These are phyloP conservation scores for Apiospora phragmitis DNA, from an alignment of 2,329 filamentous ascomycete species.

Conservation along the genomic window DNA sequence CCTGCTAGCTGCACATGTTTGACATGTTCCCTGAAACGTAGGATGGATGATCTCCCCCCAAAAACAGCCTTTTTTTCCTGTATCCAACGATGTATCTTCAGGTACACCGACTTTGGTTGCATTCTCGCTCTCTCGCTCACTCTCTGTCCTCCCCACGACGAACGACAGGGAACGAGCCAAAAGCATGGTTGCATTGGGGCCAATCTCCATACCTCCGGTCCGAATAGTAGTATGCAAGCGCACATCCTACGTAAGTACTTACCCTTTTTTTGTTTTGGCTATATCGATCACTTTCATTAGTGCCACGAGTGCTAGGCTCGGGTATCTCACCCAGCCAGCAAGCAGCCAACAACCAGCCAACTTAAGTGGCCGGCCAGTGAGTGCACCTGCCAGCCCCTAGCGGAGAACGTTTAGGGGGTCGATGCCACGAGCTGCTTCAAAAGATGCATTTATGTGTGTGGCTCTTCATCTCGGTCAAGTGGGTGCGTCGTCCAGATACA, in stretches of 20 bases:
- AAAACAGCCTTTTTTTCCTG: background rate
- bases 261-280: background rate
- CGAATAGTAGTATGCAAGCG: background rate
- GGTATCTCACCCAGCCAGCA: background rate
- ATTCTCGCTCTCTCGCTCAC: background rate
- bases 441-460: background rate
- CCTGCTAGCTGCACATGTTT: background rate
- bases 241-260: background rate
- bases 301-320: background rate
- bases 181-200: background rate
- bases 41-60: background rate
- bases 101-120: constrained; percentile 1
- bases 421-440: background rate
- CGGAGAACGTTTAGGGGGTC: background rate
- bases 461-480: background rate
- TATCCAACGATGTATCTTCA: background rate
- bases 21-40: constrained; percentile 8
- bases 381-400: background rate
- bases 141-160: background rate
- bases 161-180: background rate
- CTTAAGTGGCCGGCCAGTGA: background rate
- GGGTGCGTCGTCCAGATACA: background rate
- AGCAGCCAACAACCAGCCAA: background rate
- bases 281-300: background rate
- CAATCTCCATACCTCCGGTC: constrained; percentile 4